These are phyloP conservation scores for Pulveroboletus ravenelii DNA, from an alignment of 768 basidiomycete genomes.

Conservation along the genomic window DNA sequence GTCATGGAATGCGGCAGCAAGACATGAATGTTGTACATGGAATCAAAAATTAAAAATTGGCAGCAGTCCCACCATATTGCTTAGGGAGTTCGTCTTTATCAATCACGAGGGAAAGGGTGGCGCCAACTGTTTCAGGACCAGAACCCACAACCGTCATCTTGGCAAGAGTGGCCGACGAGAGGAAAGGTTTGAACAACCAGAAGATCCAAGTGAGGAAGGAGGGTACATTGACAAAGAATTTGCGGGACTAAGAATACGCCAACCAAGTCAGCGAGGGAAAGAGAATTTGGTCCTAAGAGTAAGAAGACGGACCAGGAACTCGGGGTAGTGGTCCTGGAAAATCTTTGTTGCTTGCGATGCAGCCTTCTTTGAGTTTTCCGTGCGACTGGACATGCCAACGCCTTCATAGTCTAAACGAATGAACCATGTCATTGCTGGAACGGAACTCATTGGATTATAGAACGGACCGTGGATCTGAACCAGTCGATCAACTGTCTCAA, in stretches of 20 bases:
- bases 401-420: constrained; percentile 63
- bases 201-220: constrained; percentile 75
- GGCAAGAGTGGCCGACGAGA: constrained; percentile 67
- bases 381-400: constrained; percentile 58
- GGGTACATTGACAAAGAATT: constrained; percentile 82
- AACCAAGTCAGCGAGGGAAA: background rate
- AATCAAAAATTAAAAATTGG: constrained; percentile 49
- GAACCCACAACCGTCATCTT: constrained; percentile 79
- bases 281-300: constrained; percentile 11
- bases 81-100: constrained; percentile 55
- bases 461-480: constrained; percentile 65
- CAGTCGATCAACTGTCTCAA: constrained; percentile 66
- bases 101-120: constrained; percentile 56
- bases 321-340: constrained; percentile 75
- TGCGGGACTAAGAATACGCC: constrained; percentile 46
- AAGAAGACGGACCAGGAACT: constrained; percentile 50
- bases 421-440: background rate
- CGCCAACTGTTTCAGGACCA: constrained; percentile 52
- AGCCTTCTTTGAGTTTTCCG: constrained; percentile 72
- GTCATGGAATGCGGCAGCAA: background rate
- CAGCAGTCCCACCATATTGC: constrained; percentile 65
- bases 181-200: constrained; percentile 74
- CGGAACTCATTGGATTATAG: background rate
- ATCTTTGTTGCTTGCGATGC: constrained; percentile 70
- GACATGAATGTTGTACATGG: background rate